Base-by-base conservation (phyloP, 805 yeast genomes). In the Clavispora phyllophila region DNA sequence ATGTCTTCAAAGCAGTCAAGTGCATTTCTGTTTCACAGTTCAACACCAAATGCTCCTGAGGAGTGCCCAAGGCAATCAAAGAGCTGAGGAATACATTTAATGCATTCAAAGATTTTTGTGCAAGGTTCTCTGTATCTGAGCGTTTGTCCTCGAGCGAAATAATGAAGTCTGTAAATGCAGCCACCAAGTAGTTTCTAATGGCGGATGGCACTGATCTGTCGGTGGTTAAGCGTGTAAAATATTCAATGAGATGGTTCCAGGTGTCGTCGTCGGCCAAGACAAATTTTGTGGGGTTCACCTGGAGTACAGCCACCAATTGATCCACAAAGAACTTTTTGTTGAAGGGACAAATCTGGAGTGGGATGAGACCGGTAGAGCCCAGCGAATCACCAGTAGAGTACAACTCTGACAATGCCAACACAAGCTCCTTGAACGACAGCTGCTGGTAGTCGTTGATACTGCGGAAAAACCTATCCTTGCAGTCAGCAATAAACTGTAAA, bases 1-100 rank as follows among this genome's bases (percentile, higher is more conserved):
- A 60, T 0, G 87, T 82, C 23, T 78, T 74, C 32, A 90, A 65
- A 0, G 78, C 62, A 23, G 74, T 74, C 14, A 84, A 71, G 46
- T 83, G 79, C 46, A 88, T 78, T 41, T 84, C 90, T 2, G 81
- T 74, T 50, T 84, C 88, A 25, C 81, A 75, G 48, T 78, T 78
- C 42, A 77, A 65, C 1, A 77, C 60, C 41, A 74, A 54, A 9
- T 70, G 51, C 47, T 76, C 81, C 17, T 56, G 53, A 1, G 79
- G 68, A 42, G 47, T 40, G 2, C 65, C 66, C 10, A 72, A 55
- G 1, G 58, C 51, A 12, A 75, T 61, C 31, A 83, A 57, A 1
- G 61, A 61, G 3, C 58, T 56, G 23, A 81, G 67, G 29, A 80
- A 72, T 1, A 56, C 56, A 40, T 70, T 65, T 24, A 85, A 56